Conservation (phyloP, 192 early-diverging fungal species). For the Gorgonomyces haynaldii region DNA sequence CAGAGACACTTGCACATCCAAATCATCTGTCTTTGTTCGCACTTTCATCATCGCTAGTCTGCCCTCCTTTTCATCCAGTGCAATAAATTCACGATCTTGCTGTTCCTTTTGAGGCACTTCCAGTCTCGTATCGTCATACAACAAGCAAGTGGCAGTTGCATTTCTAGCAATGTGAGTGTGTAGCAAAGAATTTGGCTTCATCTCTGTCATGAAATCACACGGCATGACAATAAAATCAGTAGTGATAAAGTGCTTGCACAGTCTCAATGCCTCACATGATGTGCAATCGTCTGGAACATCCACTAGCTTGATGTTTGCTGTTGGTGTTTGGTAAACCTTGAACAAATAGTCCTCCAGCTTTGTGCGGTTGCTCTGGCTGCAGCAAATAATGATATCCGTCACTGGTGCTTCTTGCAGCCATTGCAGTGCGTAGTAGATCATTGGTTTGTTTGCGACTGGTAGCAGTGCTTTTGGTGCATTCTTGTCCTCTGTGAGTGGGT, state of each 20-base stretch:
- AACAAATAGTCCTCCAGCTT: slow-evolving; percentile 25
- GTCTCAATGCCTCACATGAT: slow-evolving; percentile 75
- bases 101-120: slow-evolving; percentile 49
- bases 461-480: slow-evolving; percentile 87
- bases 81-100: slow-evolving; percentile 41
- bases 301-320: slow-evolving; percentile 1
- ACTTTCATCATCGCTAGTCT: slow-evolving; percentile 28
- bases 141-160: slow-evolving; percentile 69
- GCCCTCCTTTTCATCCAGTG: slow-evolving; percentile 25
- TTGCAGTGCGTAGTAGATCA: slow-evolving; percentile 84
- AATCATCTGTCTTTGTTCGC: slow-evolving; percentile 46
- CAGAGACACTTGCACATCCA: slow-evolving; percentile 47
- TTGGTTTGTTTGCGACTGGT: slow-evolving; percentile 88
- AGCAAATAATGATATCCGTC: slow-evolving; percentile 66
- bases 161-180: slow-evolving; percentile 69
- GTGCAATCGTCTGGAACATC: slow-evolving; percentile 25
- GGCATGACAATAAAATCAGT: slow-evolving; percentile 84
- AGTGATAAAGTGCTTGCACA: slow-evolving; percentile 73
- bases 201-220: slow-evolving; percentile 83
- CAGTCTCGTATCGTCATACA: slow-evolving; percentile 65
- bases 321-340: neutral
- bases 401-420: slow-evolving; percentile 78
- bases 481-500: slow-evolving; percentile 58
- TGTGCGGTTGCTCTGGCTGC: slow-evolving; percentile 54
- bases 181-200: slow-evolving; percentile 70